A percentile compares a stretch with the other conserved stretches of the same genome.
These are phyloP conservation scores for Penicillium griseofulvum DNA, from an alignment of 2,329 filamentous ascomycete genomes.

Conservation along the genomic window DNA sequence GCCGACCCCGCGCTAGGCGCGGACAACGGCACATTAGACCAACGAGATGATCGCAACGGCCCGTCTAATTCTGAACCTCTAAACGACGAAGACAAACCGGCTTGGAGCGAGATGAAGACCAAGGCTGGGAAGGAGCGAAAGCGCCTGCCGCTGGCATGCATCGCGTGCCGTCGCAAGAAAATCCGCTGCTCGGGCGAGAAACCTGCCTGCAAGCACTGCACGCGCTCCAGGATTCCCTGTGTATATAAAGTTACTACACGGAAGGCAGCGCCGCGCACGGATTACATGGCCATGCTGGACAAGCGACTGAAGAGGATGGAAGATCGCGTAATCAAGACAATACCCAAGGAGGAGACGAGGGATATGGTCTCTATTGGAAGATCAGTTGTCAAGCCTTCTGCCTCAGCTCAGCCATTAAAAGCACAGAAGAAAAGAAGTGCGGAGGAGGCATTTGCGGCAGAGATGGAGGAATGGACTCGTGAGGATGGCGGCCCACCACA, in stretches of 20 bases:
- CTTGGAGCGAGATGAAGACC: constrained; percentile 81
- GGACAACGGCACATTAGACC: constrained; percentile 21
- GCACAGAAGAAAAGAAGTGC: constrained; percentile 74
- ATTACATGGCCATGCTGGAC: constrained; percentile 99
- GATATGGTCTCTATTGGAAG: constrained; percentile 67
- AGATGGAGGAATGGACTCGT: constrained; percentile 77
- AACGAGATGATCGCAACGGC: constrained; percentile 23
- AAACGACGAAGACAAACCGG: constrained; percentile 57
- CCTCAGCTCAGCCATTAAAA: constrained; percentile 57
- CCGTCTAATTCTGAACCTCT: constrained; percentile 17
- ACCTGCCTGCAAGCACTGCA: constrained; percentile 93
- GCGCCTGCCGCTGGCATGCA: constrained; percentile 86
- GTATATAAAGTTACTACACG: constrained; percentile 96
- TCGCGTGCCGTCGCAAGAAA: constrained; percentile 94
- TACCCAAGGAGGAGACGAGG: constrained; percentile 80
- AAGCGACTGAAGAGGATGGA: constrained; percentile 96
- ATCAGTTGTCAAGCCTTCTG: constrained; percentile 79
- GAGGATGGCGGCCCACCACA: constrained; percentile 51
- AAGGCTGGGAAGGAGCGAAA: constrained; percentile 96
- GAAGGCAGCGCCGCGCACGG: constrained; percentile 89
- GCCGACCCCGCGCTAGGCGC: constrained; percentile 22
- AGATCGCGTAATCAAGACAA: constrained; percentile 91
- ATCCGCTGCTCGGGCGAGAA: constrained; percentile 98
- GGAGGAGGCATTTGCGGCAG: constrained; percentile 81
- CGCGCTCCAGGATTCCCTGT: constrained; percentile 87